Base-by-base conservation (phyloP, 441 rosid species). In the Pelargonium fulgidum region DNA sequence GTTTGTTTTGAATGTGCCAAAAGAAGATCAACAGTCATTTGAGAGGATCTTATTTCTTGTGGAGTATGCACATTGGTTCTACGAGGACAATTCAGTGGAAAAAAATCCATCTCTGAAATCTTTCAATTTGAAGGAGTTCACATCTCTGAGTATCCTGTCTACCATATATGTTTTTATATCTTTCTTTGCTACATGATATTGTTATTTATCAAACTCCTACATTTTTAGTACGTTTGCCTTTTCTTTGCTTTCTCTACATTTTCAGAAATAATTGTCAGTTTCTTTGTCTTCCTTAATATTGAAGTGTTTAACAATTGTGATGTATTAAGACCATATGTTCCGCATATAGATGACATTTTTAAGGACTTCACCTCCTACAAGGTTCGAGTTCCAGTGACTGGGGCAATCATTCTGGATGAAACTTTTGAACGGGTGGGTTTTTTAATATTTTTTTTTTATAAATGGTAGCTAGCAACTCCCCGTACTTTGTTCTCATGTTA, bases 331-430 rank as follows among this genome's bases (percentile, higher is more conserved):
- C 99, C 98, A 69, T 94, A 94, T 74, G 96, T 94, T 70, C 87
- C 97, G 75, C 92, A 94, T 69, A 78, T 92, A 54, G 97, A 87
- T 77, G 99, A 90, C 70, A 92, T 94, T 12, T 92, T 92, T 65
- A 90, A 94, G 78, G 99, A 94, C 81, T 94, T 92, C 75, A 94
- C 91, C 68, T 93, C 97, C 73, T 94, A 92, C 86, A 90, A 94
- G 83, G 91, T 87, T 77, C 89, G 96, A 67, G 99, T 94, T 82
- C 99, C 99, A 7, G 99, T 94, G 66, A 86, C 94, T 1, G 99
- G 99, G 71, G 99, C 98, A 7, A 90, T 94, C 74, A 94, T 94
- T 68, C 74, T 94, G 80, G 99, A 94, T 78, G 91, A 92, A 77
- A 85, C 99, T 13, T 89, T 74, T 80, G 96, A 92, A 77, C 82